Evolutionary conservation across 2,329 filamentous ascomycete species (phyloP), one percentile per base, ranked within the genome.

Genomic region (Aspergillus felis): DNA sequence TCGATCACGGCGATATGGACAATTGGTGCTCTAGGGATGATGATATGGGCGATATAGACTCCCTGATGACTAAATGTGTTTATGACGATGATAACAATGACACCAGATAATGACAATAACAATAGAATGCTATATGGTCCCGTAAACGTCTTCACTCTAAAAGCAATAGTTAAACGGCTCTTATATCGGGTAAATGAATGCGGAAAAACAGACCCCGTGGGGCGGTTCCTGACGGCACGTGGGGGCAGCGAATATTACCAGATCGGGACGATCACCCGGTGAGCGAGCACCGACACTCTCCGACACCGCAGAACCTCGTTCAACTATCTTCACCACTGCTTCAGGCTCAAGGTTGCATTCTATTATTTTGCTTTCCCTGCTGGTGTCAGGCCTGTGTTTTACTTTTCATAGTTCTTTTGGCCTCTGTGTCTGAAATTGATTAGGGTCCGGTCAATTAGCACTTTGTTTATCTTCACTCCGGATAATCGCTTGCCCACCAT

Each of bases 401-500:
- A 53, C 54, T 57, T 55, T 22, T 22, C 20, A 55, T 60, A 53
- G 54, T 20, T 42, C 61, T n/a, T 50, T 35, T 50, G 14, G 6
- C 5, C 17, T 50, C 17, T 50, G 5, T 32, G 3, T 50, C 8
- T 35, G 17, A 22, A 10, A 17, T 44, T 44, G 10, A 24, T 20
- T 12, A 12, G n/a, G 22, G 20, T 44, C 41, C 22, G n/a, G 41
- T 35, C 28, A 8, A 4, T 27, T 32, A 6, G 3, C 9, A 22
- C 17, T 24, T 51, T 51, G 27, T 51, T 51, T 32, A 14, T 51
- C 29, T 24, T 24, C 50, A n/a, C 8, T 7, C 35, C 24, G 29
- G 10, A 38, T 51, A 41, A n/a, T 51, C 24, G 29, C 20, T 41
- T 41, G 65, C 69, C 71, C 79, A 81, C 70, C 68, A 89, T 89